Percentiles rank a stretch among this genome's conserved stretches.
These are phyloP conservation scores for Hibiscus syriacus DNA, from an alignment of 345 rosid genomes.

Conservation along the genomic window DNA sequence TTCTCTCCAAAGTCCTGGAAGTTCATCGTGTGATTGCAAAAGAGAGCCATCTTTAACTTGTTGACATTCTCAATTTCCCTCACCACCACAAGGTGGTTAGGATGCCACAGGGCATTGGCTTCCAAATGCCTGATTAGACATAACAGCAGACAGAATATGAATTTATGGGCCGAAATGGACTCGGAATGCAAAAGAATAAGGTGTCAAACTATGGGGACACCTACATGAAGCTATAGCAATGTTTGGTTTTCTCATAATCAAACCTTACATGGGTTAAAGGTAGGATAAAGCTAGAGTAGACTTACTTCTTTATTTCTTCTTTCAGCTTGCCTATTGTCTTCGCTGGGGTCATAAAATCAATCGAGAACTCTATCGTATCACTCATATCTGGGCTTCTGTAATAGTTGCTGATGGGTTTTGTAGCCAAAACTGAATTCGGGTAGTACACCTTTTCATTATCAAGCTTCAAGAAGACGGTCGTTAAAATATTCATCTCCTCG, in stretches of 20 bases:
- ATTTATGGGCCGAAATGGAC: too few relatives aligned
- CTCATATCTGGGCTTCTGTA: slow-evolving; percentile 87
- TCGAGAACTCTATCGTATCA: slow-evolving; percentile 57
- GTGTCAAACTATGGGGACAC: too few relatives aligned
- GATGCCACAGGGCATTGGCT: slow-evolving; percentile 34
- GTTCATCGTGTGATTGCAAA: slow-evolving; percentile 37
- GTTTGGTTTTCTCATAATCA: too few relatives aligned
- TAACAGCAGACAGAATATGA: too few relatives aligned
- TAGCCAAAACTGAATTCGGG: slow-evolving; percentile 63
- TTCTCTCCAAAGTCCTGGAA: too few relatives aligned
- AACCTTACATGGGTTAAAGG: too few relatives aligned
- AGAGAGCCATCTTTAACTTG: slow-evolving; percentile 37
- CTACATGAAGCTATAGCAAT: too few relatives aligned
- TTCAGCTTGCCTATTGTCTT: slow-evolving; percentile 43
- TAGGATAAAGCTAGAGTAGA: not conserved
- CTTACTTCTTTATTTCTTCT: slow-evolving; percentile 56
- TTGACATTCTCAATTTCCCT: slow-evolving; percentile 44
- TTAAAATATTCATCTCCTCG: slow-evolving; percentile 83
- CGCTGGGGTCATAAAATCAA: slow-evolving; percentile 62
- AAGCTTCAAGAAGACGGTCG: slow-evolving; percentile 75
- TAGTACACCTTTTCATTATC: slow-evolving; percentile 68
- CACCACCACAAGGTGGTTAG: slow-evolving; percentile 32
- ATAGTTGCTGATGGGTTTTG: slow-evolving; percentile 71
- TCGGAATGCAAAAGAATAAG: too few relatives aligned
- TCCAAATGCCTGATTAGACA: slow-evolving; percentile 36